phyloP scores from a whole-genome alignment of 257 asterid genomes.

The Solanum tarapatanum region DNA sequence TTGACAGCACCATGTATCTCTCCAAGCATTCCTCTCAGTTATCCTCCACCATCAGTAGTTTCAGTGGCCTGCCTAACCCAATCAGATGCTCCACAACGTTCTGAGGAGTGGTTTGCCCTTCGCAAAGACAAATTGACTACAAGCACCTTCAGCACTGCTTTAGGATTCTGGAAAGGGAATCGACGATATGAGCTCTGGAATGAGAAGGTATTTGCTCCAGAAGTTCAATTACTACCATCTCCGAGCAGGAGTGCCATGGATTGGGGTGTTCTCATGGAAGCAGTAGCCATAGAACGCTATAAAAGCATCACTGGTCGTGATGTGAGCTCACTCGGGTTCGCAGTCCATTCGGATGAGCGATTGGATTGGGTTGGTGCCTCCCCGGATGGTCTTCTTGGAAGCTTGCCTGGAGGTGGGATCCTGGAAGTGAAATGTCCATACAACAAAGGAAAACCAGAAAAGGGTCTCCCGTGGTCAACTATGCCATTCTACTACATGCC shows the following conservation, averaged over 20 bases:
- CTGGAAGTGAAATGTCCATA: constrained; percentile 93
- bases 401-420: constrained; percentile 61
- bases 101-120: constrained; percentile 94
- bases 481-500: constrained; percentile 96
- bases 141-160: constrained; percentile 86
- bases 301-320: constrained; percentile 77
- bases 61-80: constrained; percentile 37
- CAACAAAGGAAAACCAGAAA: constrained; percentile 85
- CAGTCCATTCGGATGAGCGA: constrained; percentile 54
- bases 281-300: constrained; percentile 71
- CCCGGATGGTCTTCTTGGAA: constrained; percentile 78
- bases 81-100: constrained; percentile 71
- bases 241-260: constrained; percentile 61
- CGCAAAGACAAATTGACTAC: constrained; percentile 89
- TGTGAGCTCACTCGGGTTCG: constrained; percentile 69
- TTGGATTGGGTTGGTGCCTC: constrained; percentile 90
- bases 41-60: constrained; percentile 22
- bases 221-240: constrained; percentile 12
- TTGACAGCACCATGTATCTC: constrained; percentile 31
- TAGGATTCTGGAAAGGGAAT: constrained; percentile 88
- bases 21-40: constrained; percentile 18
- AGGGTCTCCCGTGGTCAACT: constrained; percentile 62
- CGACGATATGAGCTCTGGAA: constrained; percentile 82
- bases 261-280: constrained; percentile 86
- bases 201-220: constrained; percentile 58